Evolutionary conservation across 192 early-diverging fungal genomes (phyloP).

Genomic region (Jimgerdemannia flammicorona): DNA sequence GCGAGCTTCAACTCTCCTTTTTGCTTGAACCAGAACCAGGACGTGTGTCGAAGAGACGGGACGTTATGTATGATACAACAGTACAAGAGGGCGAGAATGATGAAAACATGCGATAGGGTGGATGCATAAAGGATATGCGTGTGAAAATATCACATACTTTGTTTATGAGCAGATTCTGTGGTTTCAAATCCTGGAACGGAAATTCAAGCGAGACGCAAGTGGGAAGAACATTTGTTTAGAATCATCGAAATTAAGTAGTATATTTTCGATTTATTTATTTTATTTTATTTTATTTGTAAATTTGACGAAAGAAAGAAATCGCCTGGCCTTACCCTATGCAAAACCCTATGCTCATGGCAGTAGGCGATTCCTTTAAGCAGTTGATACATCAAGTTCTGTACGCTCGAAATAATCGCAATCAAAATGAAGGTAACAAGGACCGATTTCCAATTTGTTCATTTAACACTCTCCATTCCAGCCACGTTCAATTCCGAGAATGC

Average conservation of each 20-base stretch:
- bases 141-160: constrained; percentile 42
- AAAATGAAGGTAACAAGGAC: neutral
- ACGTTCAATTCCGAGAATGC: neutral
- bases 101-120: neutral
- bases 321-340: constrained; percentile 73
- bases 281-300: neutral
- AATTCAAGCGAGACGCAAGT: neutral
- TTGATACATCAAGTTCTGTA: constrained; percentile 94
- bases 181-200: constrained; percentile 68
- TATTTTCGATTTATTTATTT: too few species aligned
- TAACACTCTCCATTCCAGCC: neutral
- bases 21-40: constrained; percentile 13
- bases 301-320: neutral
- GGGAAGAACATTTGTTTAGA: too few species aligned
- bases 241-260: too few species aligned
- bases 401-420: neutral
- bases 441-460: too few species aligned
- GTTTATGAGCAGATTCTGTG: constrained; percentile 92
- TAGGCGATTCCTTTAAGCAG: constrained; percentile 94
- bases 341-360: constrained; percentile 93
- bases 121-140: neutral
- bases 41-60: neutral
- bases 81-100: neutral
- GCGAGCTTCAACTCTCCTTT: constrained; percentile 77
- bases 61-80: too few species aligned